Base-by-base conservation (phyloP, 164 flowering plant genomes). In the Annona cherimola region DNA sequence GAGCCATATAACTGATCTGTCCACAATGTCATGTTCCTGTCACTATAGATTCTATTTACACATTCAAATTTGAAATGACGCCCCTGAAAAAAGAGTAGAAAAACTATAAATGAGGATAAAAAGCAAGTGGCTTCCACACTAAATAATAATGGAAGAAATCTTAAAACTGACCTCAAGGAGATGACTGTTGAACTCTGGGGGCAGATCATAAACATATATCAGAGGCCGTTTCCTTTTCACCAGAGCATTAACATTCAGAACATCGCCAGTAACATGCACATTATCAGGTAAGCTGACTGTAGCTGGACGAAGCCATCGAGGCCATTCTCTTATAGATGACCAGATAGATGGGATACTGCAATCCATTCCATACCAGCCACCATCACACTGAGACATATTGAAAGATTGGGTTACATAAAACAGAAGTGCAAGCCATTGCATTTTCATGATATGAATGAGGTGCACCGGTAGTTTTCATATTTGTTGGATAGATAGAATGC, bases 241-340 rank as follows among this genome's bases (percentile, higher is more conserved):
- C 45, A 69, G 72, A 63, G 93, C 92, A 76, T 79, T 85, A 45
- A 90, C 82, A 77, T 74, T 79, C 62, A 69, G 50, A 79, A 79
- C 72, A 76, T 66, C 79, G 50, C 79, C 81, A 8, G 75, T 60
- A 44, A 69, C 20, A 72, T 81, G 69, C 69, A 64, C 46, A 71
- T 61, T 71, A 70, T 82, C 79, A 64, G 96, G 96, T 66, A 91
- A 73, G 74, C 83, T 75, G 77, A 95, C 46, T 18, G 81, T 84
- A 71, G 98, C 91, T 50, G 99, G 99, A 45, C 88, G 90, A 69
- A 95, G 93, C 99, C 99, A 95, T 42, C 69, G 82, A 75, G 99
- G 99, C 98, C 98, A 95, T 64, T 87, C 90, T 68, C 76, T 76
- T 5, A 91, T 67, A 42, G 96, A 78, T 68, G 98, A 85, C 57